Evolutionary conservation across 31 red algal genomes (phyloP), one percentile per base, ranked within the genome.

Genomic region (Odonthalia washingtoniensis): DNA sequence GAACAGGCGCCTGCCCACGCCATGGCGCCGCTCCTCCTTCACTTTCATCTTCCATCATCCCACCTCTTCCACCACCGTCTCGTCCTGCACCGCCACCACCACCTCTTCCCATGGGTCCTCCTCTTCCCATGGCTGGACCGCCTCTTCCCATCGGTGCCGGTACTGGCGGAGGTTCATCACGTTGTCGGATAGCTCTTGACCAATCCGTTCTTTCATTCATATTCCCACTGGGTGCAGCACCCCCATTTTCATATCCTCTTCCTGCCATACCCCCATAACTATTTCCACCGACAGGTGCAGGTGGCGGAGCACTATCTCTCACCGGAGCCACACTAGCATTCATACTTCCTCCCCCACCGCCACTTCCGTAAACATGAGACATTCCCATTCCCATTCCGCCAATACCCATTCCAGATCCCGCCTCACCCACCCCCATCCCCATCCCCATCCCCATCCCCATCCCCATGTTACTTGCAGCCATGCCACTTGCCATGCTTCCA

Each of bases 151-250:
- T 31, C 76, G n/a, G n/a, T n/a, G n/a, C n/a, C n/a, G n/a, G n/a
- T n/a, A 46, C 31, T 24, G 90, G 90, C 24, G 90, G 90, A 4
- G 90, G 90, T 34, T 92, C 90, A 81, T 92, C 90, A 31, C 53
- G 57, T 12, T 85, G 82, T 42, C 83, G 24, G 31, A 82, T 87
- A 9, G 82, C 90, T 32, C 80, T 92, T 21, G 82, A 72, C 90
- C 90, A 92, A 28, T 84, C 90, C 26, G 36, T 82, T 30, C 42
- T 82, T 28, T 41, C 46, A 57, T 57, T 57, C 9, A 21, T 14
- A 57, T 57, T 9, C 21, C 49, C 49, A 9, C 21, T 21, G 33
- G 46, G 75, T 77, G 26, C 26, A 24, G 37, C 21, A 72, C 3
- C 44, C 43, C 2, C 30, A 27, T 26, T 77, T n/a, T 14, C 14